Conservation (phyloP, 1,284 basidiomycete species). For the Inonotus hispidus region DNA sequence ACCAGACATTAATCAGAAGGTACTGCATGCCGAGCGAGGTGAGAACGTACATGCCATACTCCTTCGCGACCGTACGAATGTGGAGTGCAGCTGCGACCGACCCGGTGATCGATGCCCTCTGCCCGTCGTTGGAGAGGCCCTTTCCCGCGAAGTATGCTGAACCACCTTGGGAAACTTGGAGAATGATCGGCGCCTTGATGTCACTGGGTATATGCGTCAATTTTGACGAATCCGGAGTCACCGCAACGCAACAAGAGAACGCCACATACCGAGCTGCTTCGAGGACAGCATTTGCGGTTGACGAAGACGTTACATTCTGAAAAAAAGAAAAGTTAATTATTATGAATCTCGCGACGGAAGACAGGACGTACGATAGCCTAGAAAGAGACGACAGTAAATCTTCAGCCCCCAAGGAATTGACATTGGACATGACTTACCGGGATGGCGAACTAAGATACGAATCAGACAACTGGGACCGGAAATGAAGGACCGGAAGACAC, state of each 20-base stretch:
- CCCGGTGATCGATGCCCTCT: conserved; percentile 94
- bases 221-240: neutral
- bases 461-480: neutral
- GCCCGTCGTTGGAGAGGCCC: conserved; percentile 91
- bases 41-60: conserved; percentile 76
- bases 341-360: neutral
- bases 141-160: conserved; percentile 97
- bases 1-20: neutral
- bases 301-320: conserved; percentile 84
- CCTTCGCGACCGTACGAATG: conserved; percentile 83
- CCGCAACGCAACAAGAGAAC: neutral
- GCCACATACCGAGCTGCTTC: conserved; percentile 74
- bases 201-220: conserved; percentile 39
- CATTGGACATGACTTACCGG: conserved; percentile 51
- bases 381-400: neutral
- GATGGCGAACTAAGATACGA: conserved; percentile 64
- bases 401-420: conserved; percentile 1
- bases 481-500: conserved; percentile 25
- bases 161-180: conserved; percentile 97
- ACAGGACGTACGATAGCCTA: conserved; percentile 65
- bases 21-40: neutral
- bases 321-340: conserved; percentile 16
- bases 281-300: conserved; percentile 80
- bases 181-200: conserved; percentile 96
- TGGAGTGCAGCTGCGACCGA: conserved; percentile 92